These are phyloP conservation scores for Coriolopsis trogii DNA, from an alignment of 1,284 basidiomycete species.

Conservation along the genomic window DNA sequence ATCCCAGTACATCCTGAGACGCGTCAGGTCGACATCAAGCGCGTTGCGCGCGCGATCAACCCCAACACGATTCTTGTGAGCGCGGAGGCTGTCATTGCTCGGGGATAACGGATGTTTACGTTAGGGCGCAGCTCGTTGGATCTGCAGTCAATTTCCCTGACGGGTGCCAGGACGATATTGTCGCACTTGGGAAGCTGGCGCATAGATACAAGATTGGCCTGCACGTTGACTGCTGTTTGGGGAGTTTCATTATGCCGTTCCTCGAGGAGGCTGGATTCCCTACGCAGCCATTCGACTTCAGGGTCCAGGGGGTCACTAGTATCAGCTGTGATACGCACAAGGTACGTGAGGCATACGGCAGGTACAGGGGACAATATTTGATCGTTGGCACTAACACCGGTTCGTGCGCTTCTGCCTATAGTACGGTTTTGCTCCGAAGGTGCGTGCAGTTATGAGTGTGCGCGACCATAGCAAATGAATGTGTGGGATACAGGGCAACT, in stretches of 20 bases:
- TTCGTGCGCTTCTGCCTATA: conserved; percentile 30
- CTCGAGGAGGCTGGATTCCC: conserved; percentile 61
- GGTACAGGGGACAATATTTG: no score
- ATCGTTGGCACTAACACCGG: no score
- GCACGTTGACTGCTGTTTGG: conserved; percentile 94
- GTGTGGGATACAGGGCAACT: conserved; percentile 66
- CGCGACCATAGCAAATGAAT: background rate
- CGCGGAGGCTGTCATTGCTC: background rate
- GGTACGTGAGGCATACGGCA: conserved; percentile 40
- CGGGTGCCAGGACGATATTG: conserved; percentile 89
- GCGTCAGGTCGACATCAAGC: conserved; percentile 79
- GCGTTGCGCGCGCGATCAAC: conserved; percentile 85
- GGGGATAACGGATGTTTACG: background rate
- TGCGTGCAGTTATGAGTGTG: conserved; percentile 29
- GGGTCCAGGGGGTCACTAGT: conserved; percentile 86
- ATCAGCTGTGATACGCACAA: conserved; percentile 95
- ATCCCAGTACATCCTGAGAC: conserved; percentile 86
- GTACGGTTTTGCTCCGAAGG: conserved; percentile 89
- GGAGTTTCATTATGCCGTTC: conserved; percentile 92
- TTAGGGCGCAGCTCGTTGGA: conserved; percentile 71
- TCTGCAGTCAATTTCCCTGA: conserved; percentile 94
- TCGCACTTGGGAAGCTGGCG: conserved; percentile 79
- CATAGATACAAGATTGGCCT: conserved; percentile 78
- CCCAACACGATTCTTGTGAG: conserved; percentile 79
- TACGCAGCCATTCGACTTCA: conserved; percentile 75